Percentiles rank a stretch among this genome's conserved stretches.
phyloP scores from a whole-genome alignment of 768 basidiomycete genomes.

The Clavaria fumosa region DNA sequence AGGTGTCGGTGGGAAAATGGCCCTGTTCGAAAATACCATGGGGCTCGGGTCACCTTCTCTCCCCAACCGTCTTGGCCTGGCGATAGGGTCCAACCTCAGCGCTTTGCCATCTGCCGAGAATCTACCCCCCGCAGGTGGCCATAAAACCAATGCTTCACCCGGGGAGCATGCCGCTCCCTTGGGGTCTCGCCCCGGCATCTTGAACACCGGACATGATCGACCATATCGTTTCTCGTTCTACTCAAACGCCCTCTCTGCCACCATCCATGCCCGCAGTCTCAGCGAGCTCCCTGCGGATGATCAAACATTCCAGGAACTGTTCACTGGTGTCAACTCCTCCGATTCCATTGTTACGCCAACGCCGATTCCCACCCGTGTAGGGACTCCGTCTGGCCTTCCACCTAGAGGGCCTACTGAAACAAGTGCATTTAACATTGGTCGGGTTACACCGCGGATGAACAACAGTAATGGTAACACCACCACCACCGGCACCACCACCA shows the following conservation, averaged over 20 bases:
- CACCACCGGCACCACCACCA: background rate
- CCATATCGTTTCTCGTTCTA: slow-evolving; percentile 99
- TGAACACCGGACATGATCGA: slow-evolving; percentile 54
- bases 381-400: background rate
- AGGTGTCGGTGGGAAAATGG: slow-evolving; percentile 68
- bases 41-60: slow-evolving; percentile 36
- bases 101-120: slow-evolving; percentile 1
- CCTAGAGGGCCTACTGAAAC: background rate
- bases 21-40: slow-evolving; percentile 60
- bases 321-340: slow-evolving; percentile 33
- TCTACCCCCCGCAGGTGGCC: slow-evolving; percentile 10
- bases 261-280: slow-evolving; percentile 87
- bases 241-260: slow-evolving; percentile 80
- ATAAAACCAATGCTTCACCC: slow-evolving; percentile 12
- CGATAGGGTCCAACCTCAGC: background rate
- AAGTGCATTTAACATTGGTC: background rate
- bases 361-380: background rate
- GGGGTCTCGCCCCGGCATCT: slow-evolving; percentile 17
- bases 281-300: slow-evolving; percentile 89
- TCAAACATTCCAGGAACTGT: slow-evolving; percentile 85
- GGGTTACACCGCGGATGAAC: background rate
- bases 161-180: slow-evolving; percentile 12
- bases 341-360: slow-evolving; percentile 2
- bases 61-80: slow-evolving; percentile 22
- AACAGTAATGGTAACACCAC: background rate